Percentiles rank a stretch among this genome's conserved stretches.
These are phyloP conservation scores for Candida maris DNA, from an alignment of 805 yeast species.

Conservation along the genomic window DNA sequence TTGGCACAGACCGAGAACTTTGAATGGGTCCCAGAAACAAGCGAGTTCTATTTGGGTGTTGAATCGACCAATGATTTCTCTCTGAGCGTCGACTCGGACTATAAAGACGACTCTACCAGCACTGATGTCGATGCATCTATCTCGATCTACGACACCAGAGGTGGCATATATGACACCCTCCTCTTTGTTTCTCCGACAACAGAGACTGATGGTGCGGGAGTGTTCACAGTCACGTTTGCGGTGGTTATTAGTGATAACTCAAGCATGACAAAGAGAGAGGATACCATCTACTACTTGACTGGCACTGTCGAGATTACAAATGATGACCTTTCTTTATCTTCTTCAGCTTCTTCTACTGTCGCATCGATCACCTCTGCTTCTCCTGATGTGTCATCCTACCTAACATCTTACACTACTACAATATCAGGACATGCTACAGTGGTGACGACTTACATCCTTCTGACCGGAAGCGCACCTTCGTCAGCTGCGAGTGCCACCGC, in stretches of 20 bases:
- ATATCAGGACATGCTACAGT: conserved; percentile 1
- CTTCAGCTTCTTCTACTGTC: conserved; percentile 1
- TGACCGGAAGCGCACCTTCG: conserved; percentile 1
- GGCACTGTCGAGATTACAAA: conserved; percentile 12
- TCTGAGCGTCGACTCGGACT: conserved; percentile 5
- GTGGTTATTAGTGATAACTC: conserved; percentile 10
- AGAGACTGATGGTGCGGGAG: conserved; percentile 18
- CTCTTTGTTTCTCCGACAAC: conserved; percentile 14
- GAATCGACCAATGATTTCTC: conserved; percentile 3
- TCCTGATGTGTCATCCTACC: background rate
- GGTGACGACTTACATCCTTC: background rate
- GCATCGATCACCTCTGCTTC: background rate
- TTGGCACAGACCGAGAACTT: conserved; percentile 14
- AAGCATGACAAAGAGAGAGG: conserved; percentile 17
- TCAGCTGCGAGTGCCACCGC: background rate
- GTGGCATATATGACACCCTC: conserved; percentile 8
- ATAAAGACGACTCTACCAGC: conserved; percentile 11
- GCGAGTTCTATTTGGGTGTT: conserved; percentile 10
- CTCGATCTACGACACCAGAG: conserved; percentile 4
- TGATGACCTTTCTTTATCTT: conserved; percentile 2
- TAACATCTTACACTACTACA: conserved; percentile 1
- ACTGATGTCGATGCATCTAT: conserved; percentile 12
- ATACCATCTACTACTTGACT: conserved; percentile 17
- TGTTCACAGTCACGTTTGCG: conserved; percentile 22
- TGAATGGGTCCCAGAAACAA: conserved; percentile 18